Evolutionary conservation across 1,139 yeast genomes (phyloP).

Genomic region (Kurtzmaniella quercitrusa): DNA sequence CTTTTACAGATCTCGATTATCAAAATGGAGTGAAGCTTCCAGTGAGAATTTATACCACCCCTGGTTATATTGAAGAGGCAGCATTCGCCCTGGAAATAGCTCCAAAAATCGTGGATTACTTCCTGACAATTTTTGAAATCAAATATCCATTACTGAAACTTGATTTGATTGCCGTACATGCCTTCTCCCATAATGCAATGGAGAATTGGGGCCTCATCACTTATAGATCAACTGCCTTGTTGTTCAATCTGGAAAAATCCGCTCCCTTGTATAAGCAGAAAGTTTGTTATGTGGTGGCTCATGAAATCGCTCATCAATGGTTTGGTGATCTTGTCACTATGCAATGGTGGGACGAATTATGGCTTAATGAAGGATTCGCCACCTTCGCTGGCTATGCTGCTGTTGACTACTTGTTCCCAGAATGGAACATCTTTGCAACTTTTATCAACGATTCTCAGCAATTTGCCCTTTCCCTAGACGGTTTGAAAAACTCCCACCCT

Average conservation of each 20-base stretch:
- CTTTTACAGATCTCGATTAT: conserved; percentile 31
- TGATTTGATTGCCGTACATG: conserved; percentile 55
- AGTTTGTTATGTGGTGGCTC: conserved; percentile 59
- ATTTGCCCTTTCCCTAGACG: conserved; percentile 49
- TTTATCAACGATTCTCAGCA: conserved; percentile 52
- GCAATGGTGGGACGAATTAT: conserved; percentile 64
- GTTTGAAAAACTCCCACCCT: conserved; percentile 53
- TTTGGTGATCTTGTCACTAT: conserved; percentile 60
- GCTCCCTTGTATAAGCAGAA: conserved; percentile 44
- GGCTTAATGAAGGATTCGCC: conserved; percentile 64
- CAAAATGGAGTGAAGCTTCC: conserved; percentile 60
- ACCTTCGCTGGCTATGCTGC: conserved; percentile 56
- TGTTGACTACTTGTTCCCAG: conserved; percentile 50
- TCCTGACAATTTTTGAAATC: conserved; percentile 49
- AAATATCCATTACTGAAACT: conserved; percentile 59
- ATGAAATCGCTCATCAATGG: conserved; percentile 66
- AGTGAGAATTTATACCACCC: conserved; percentile 52
- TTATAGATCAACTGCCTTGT: conserved; percentile 51
- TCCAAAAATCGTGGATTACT: conserved; percentile 48
- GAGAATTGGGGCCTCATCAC: conserved; percentile 59
- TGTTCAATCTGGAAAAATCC: conserved; percentile 43
- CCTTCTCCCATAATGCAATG: conserved; percentile 60
- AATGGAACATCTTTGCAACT: conserved; percentile 54
- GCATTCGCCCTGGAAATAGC: conserved; percentile 48
- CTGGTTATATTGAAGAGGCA: conserved; percentile 49